Evolutionary conservation across 2,329 filamentous ascomycete genomes (phyloP), one percentile per base, ranked within the genome.

Genomic region (Pseudogymnoascus sp.): DNA sequence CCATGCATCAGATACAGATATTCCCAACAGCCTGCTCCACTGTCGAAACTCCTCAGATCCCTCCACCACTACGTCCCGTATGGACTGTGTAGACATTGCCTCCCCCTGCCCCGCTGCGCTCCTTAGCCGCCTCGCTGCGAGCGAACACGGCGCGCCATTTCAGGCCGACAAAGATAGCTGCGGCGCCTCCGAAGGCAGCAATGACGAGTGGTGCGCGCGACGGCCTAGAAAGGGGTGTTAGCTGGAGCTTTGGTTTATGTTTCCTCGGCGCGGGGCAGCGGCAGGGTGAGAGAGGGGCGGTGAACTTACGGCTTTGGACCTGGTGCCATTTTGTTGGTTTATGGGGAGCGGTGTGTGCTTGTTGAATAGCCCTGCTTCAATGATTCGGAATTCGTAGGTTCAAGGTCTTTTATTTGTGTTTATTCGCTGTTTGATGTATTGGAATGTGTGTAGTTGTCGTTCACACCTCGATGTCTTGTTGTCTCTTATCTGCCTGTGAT

Each of bases 121-220:
- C 67, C 66, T 72, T 72, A 5, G 70, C 71, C 3, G 66, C 70
- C 60, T 72, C 70, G 64, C 70, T 71, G 39, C 69, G 64, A 17
- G 66, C 62, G 61, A 71, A 60, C 3, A 72, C 70, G 5, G 71
- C 70, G 21, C 65, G 63, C 68, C 69, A 72, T 63, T 72, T 72
- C 61, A 72, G 62, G 1, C 66, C 68, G 37, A 71, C 63, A 57
- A 71, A 72, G 1, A 70, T 26, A 11, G 65, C 65, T 31, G 64
- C 62, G 4, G 63, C 68, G n/a, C 65, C 67, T n/a, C 72, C 39
- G 31, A 71, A 65, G 6, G 67, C 60, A n/a, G 64, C 60, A 15
- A 71, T 61, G 8, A 72, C 63, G 40, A 71, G 63, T 41, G 68
- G 66, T n/a, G 63, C 66, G 31, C 68, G 63, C 61, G 66, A 66